Base-by-base conservation (phyloP, 345 rosid species). In the Jatropha curcas region DNA sequence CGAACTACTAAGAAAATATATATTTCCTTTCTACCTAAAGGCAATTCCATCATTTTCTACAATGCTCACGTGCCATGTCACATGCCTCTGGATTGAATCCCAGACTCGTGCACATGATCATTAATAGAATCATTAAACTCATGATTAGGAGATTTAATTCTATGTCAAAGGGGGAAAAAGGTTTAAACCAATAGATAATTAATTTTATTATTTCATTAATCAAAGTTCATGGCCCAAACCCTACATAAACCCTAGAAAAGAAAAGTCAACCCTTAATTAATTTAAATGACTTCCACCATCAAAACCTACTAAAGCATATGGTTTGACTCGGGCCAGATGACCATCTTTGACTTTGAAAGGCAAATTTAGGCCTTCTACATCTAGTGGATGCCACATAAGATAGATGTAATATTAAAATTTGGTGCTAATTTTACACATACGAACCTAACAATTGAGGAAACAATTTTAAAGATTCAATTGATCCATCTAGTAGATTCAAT, bases 351-450 rank as follows among this genome's bases (percentile, higher is more conserved):
- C 73, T 68, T 78, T 67, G 80, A 80, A 70, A 17, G 64, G 58
- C 53, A 24, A 5, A 34, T 33, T 4, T 19, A 11, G n/a, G 16
- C 4, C 31, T 31, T 51, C 9, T 16, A 45, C 35, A 60, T 45
- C 45, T 24, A 77, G 80, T 77, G 80, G 86, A 77, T 34, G 67
- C 77, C 81, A 48, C 73, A 17, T 22, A 46, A 55, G 73, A 56
- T 45, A 19, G 14, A 48, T 50, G 58, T 22, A 22, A 68, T 7
- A 6, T 50, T 1, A 35, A 35, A 41, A 20, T 43, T 11, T 17
- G 30, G 24, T 16, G n/a, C 28, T 56, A 52, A 41, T 71, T 43
- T 67, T 66, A 12, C 27, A 52, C 13, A n/a, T n/a, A n/a, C n/a
- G n/a, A 46, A 64, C 79, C 83, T 48, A 79, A 73, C 82, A 70